These are phyloP conservation scores for Paramyrothecium sp. DNA, from an alignment of 2,329 filamentous ascomycete genomes.

Conservation along the genomic window DNA sequence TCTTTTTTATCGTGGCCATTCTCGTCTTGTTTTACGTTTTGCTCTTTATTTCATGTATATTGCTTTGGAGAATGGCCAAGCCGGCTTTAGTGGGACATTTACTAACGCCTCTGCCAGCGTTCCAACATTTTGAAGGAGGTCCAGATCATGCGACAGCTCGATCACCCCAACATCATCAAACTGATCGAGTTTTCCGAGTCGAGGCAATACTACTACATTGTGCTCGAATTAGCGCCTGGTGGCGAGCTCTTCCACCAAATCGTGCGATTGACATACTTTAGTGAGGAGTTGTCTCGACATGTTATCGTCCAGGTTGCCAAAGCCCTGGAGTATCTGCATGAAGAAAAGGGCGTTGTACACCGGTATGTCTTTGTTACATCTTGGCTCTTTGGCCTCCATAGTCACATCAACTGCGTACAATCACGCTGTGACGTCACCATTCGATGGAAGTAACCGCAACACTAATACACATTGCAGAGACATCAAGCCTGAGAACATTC, in stretches of 20 bases:
- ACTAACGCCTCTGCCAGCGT: constrained; percentile 58
- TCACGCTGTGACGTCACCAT: neutral
- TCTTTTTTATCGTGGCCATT: constrained; percentile 18
- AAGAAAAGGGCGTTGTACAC: constrained; percentile 93
- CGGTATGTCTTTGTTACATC: constrained; percentile 64
- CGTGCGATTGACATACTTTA: constrained; percentile 96
- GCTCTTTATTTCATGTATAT: constrained; percentile 10
- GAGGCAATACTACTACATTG: constrained; percentile 93
- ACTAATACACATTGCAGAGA: constrained; percentile 55
- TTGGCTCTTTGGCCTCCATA: neutral
- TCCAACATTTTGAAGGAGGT: constrained; percentile 98
- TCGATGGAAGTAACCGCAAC: too few species aligned
- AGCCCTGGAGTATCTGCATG: constrained; percentile 89
- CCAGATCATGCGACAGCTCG: constrained; percentile 95
- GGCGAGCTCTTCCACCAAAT: constrained; percentile 99
- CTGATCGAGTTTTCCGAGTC: constrained; percentile 93
- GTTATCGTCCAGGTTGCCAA: constrained; percentile 96
- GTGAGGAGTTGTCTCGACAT: constrained; percentile 89
- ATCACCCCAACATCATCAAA: constrained; percentile 94
- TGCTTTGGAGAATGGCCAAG: constrained; percentile 12
- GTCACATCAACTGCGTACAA: too few species aligned
- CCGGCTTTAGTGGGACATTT: constrained; percentile 12
- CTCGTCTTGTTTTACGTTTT: constrained; percentile 15
- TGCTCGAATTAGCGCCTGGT: constrained; percentile 90
- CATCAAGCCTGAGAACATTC: constrained; percentile 96